Percentiles rank a stretch among this genome's conserved stretches.
Evolutionary conservation across 345 rosid species (phyloP).

Genomic region (Reutealis trisperma): DNA sequence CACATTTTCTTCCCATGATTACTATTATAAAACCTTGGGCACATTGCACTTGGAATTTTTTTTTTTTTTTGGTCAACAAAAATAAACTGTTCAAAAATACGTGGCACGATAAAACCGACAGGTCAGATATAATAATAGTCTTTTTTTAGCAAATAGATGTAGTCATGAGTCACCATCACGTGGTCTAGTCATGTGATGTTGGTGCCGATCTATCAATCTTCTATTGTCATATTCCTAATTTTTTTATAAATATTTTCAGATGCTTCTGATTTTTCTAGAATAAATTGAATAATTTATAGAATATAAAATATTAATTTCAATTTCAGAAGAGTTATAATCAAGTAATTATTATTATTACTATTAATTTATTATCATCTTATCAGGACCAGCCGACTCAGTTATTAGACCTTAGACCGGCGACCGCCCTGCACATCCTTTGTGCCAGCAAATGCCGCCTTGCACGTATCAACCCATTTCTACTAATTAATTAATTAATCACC

Average conservation of each 20-base stretch:
- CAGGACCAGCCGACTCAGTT: not conserved
- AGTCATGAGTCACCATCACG: constrained; percentile 32
- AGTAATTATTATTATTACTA: not conserved
- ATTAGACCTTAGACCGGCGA: not conserved
- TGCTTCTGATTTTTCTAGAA: too few species aligned
- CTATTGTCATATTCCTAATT: too few species aligned
- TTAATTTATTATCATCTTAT: not conserved
- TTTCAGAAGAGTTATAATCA: too few species aligned
- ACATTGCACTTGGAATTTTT: constrained; percentile 1
- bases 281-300: too few species aligned
- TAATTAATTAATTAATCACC: not conserved
- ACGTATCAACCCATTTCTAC: not conserved
- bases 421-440: constrained; percentile 17
- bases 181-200: not conserved
- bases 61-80: not conserved
- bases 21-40: constrained; percentile 2
- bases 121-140: too few species aligned
- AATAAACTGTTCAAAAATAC: not conserved
- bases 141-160: too few species aligned
- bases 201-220: not conserved
- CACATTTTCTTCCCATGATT: too few species aligned
- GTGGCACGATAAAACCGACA: constrained; percentile 29
- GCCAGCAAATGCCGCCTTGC: not conserved
- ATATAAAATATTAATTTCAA: too few species aligned
- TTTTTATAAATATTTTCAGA: too few species aligned